A percentile compares a stretch with the other conserved stretches of the same genome.
phyloP scores from a whole-genome alignment of 371 early-diverging fungal species.

The Phascolomyces articulosus region DNA sequence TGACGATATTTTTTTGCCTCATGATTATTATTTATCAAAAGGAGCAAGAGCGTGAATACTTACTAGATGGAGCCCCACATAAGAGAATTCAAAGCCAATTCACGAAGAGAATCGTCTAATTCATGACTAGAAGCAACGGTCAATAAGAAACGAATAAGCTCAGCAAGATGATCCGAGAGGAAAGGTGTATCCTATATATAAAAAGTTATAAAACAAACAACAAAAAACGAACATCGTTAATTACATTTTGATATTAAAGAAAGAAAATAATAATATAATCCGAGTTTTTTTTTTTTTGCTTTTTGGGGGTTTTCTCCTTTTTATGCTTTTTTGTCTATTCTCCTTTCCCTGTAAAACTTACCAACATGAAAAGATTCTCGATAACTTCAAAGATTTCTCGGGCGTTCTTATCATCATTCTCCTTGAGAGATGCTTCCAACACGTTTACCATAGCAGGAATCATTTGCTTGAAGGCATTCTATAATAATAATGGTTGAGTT shows the following conservation, averaged over 20 bases:
- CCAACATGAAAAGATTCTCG: slow-evolving; percentile 72
- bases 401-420: slow-evolving; percentile 75
- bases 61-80: slow-evolving; percentile 80
- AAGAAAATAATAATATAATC: no score
- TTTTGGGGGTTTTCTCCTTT: no score
- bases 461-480: slow-evolving; percentile 29
- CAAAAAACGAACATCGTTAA: no score
- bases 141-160: slow-evolving; percentile 78
- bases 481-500: background rate
- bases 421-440: slow-evolving; percentile 71
- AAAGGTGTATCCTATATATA: slow-evolving; percentile 69
- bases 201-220: no score
- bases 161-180: slow-evolving; percentile 70
- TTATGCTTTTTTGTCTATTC: background rate
- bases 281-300: no score
- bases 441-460: slow-evolving; percentile 87
- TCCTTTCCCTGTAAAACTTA: slow-evolving; percentile 14
- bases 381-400: slow-evolving; percentile 84
- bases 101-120: slow-evolving; percentile 69
- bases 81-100: slow-evolving; percentile 79
- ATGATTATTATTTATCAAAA: background rate
- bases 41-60: slow-evolving; percentile 24
- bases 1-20: background rate
- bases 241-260: no score
- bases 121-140: slow-evolving; percentile 64